Evolutionary conservation across 352 stramenopile genomes (phyloP), one percentile per base, ranked within the genome.

Genomic region (Globisporangium spinosum): DNA sequence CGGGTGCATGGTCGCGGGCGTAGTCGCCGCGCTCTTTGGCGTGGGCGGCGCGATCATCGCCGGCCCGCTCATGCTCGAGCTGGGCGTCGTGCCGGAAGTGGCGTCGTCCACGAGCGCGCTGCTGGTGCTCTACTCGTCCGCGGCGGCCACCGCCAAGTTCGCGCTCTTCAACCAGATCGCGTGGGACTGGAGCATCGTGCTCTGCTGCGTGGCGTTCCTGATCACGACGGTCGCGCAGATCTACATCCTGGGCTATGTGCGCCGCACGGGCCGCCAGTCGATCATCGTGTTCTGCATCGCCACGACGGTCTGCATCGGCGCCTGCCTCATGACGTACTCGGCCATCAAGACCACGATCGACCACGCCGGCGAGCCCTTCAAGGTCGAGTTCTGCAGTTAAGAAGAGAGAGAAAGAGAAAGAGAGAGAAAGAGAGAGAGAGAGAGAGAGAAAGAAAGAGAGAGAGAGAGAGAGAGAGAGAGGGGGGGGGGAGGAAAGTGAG

Each of bases 11-110:
- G 13, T 75, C 25, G 77, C 73, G 0, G 79, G 79, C 9, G 68
- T 88, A n/a, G 70, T 83, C 13, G 77, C 79, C 3, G 76, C 70
- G 1, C 71, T 87, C 53, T 78, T 89, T 53, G 81, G 77, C 64
- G 74, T 89, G 38, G 80, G 79, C 29, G 80, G 75, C 22, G 79
- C 71, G 27, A 79, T 87, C 68, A 77, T 91, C 64, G 80, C 77
- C 10, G 79, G 83, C 0, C 83, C 80, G 2, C 67, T 91, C 22
- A 77, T 89, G 76, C 75, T 91, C 22, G 80, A 89, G 62, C 64
- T 86, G 67, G 80, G 79, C 10, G 77, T 90, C 35, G 57, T 84
- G 4, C 78, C 82, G 0, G 74, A 86, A 54, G 82, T 89, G 9
- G 77, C 74, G 4, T 80, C 75, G 4, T 75, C 80, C 12, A 88